Evolutionary conservation across 2,329 filamentous ascomycete species (phyloP), one percentile per base, ranked within the genome.

Genomic region (Penicillium oxalicum): DNA sequence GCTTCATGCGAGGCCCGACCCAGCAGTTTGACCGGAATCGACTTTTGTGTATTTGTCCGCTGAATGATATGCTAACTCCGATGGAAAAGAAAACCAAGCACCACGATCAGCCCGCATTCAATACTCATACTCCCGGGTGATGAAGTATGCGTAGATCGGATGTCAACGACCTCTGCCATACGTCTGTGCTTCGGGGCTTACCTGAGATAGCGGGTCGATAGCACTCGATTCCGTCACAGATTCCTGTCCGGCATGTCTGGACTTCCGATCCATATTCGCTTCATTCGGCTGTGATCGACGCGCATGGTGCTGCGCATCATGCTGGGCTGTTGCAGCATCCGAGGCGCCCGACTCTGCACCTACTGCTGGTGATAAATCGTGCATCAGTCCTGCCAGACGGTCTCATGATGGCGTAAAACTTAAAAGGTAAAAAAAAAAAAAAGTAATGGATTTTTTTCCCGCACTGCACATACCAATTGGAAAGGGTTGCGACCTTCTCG

Each of bases 151-250:
- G 18, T 18, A 18, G 18, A 18, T 18, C 18, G 18, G 18, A 18
- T 18, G 18, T 18, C 18, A 2, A 18, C 18, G 18, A 18, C 18
- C 2, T 18, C 18, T 2, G 2, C 18, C 2, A 18, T 18, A 2
- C 18, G 18, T 18, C 18, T 18, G 18, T 18, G 2, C 18, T 18
- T 18, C 18, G 18, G 18, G 18, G 40, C 64, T 58, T 60, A 86
- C 82, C 69, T 86, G 81, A 44, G 83, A 86, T 55, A 86, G 71
- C 48, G 83, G 83, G 66, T 87, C 83, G 53, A 85, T 83, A 26
- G 74, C 74, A 45, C 77, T 73, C 45, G 62, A 62, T 44, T 70
- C 65, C 44, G 63, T 62, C 40, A 55, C 58, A 13, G 57, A 55
- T 40, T 68, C 63, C 13, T 59, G 52, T 26, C 57, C 46, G 34